Conservation (phyloP, 768 basidiomycete species). For the Boletus rufocinnamomeus region DNA sequence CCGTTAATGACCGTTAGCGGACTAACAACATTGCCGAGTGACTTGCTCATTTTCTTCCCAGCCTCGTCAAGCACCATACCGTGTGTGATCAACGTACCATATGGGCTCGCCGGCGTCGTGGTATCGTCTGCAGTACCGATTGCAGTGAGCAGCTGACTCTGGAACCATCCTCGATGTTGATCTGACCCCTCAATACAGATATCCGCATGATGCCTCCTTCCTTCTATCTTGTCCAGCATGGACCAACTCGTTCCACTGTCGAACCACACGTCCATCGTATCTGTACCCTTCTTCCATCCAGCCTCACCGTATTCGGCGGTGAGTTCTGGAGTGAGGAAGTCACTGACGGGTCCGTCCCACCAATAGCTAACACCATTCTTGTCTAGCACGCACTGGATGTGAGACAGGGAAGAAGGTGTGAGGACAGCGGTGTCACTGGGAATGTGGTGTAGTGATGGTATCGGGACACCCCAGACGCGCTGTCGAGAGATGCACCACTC, state of each 20-base stretch:
- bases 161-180: slow-evolving; percentile 99
- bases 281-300: slow-evolving; percentile 76
- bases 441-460: slow-evolving; percentile 79
- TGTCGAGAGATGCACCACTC: slow-evolving; percentile 99
- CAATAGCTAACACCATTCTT: slow-evolving; percentile 78
- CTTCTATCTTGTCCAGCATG: slow-evolving; percentile 52
- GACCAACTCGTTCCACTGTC: slow-evolving; percentile 97
- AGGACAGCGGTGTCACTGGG: slow-evolving; percentile 66
- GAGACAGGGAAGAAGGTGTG: slow-evolving; percentile 59
- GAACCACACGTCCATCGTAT: slow-evolving; percentile 99
- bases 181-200: slow-evolving; percentile 94
- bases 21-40: slow-evolving; percentile 86
- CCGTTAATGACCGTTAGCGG: slow-evolving; percentile 82
- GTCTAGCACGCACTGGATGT: slow-evolving; percentile 77
- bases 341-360: slow-evolving; percentile 86
- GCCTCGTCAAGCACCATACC: slow-evolving; percentile 93
- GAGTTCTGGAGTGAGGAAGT: slow-evolving; percentile 73
- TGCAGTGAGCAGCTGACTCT: slow-evolving; percentile 87
- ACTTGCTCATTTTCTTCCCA: slow-evolving; percentile 98
- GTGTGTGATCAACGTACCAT: slow-evolving; percentile 84
- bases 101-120: slow-evolving; percentile 50
- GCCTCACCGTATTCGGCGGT: slow-evolving; percentile 44
- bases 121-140: slow-evolving; percentile 42
- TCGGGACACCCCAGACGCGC: slow-evolving; percentile 96
- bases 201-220: slow-evolving; percentile 60